Evolutionary conservation across 768 basidiomycete species (phyloP), one percentile per base, ranked within the genome.

Genomic region (Lyophyllum semitale): DNA sequence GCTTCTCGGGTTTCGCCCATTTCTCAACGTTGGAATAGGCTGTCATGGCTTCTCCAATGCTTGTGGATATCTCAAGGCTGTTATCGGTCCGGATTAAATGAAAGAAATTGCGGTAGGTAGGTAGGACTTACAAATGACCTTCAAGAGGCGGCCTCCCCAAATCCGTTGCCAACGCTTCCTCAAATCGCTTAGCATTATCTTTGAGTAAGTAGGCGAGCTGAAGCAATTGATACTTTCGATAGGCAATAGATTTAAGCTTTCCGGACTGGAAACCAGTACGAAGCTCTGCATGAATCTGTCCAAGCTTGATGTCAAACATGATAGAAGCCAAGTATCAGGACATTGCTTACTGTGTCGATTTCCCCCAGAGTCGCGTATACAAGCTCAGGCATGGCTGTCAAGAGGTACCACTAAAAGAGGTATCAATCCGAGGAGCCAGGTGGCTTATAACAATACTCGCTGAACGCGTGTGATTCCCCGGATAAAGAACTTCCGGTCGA

Each of bases 171-270:
- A 92, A 66, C 0, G 91, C 77, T 23, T 82, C 76, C 40, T 82
- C 77, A 62, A 93, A 82, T 15, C 73, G 80, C 30, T 80, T 71
- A 18, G 72, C 62, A 65, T 95, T 92, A 69, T 95, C 91, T 66
- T 89, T 78, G 62, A 92, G 27, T 60, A 91, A 71, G 66, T 90
- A 89, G 8, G 79, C 84, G 12, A 95, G 79, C 63, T 87, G 82
- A n/a, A 85, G 77, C 23, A 95, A 76, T 71, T 93, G 91, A 41
- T 84, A 79, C 69, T 86, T 92, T 63, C 93, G 79, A 64, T 79
- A 91, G 12, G 77, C 77, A 52, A 93, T 74, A n/a, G 82, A 70
- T 63, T 74, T 84, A 38, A 84, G 80, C 66, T 85, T 91, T 15
- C 89, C 88, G 1, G 83, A 71, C 27, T 71, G 71, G 69, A 91